Percentiles rank a stretch among this genome's conserved stretches.
phyloP scores from a whole-genome alignment of 345 rosid genomes.

The thale cress (Arabidopsis thaliana) region DNA sequence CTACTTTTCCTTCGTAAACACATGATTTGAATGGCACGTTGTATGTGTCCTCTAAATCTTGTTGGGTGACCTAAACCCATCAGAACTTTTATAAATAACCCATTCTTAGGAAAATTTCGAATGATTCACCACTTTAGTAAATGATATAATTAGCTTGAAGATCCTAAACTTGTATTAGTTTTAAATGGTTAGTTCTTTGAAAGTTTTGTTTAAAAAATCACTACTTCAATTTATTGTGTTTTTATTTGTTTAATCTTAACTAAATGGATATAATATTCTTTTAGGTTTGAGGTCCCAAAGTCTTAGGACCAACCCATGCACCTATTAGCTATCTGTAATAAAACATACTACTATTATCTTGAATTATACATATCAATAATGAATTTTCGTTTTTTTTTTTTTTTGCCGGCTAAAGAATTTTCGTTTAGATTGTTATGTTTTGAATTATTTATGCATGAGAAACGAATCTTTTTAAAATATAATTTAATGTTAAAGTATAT shows the following conservation, averaged over 20 bases:
- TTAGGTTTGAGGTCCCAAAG: not conserved
- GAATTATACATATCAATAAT: not conserved
- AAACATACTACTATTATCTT: not conserved
- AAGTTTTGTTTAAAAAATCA: not conserved
- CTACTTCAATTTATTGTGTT: not conserved
- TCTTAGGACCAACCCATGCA: slow-evolving; percentile 2
- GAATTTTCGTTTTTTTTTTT: not conserved
- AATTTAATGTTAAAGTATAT: slow-evolving; percentile 16
- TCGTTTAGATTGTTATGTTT: slow-evolving; percentile 7
- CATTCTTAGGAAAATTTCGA: not conserved
- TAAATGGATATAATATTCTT: not conserved
- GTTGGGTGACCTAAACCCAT: slow-evolving; percentile 74
- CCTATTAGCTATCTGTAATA: slow-evolving; percentile 5
- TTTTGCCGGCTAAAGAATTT: too few species aligned
- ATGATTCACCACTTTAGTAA: not conserved
- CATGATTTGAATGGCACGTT: slow-evolving; percentile 86
- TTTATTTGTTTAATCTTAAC: not conserved
- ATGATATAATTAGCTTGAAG: not conserved
- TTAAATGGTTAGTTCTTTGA: not conserved
- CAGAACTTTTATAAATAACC: slow-evolving; percentile 4
- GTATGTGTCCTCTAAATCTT: slow-evolving; percentile 90
- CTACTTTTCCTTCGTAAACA: slow-evolving; percentile 84
- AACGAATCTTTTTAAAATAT: slow-evolving; percentile 1
- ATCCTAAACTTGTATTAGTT: not conserved
- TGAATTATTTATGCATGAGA: not conserved